Evolutionary conservation across 176 grass and related monocot species (phyloP), one percentile per base, ranked within the genome.

Genomic region (Zizania latifolia): DNA sequence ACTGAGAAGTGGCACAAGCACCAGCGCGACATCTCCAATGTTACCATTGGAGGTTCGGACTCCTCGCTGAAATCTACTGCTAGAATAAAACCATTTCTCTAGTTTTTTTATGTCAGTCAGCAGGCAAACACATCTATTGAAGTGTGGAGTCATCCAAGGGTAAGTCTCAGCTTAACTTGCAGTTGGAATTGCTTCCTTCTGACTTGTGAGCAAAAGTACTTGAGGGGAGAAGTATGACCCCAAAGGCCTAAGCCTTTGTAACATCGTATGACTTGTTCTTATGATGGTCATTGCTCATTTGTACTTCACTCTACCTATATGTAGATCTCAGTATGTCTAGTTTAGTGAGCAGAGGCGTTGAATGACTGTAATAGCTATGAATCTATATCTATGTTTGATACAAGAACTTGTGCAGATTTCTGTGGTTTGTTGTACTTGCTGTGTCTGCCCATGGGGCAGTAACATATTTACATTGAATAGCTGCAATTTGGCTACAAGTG

Each of bases 11-110:
- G 91, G 91, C 21, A 94, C 91, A 30, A 98, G 94, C 85, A 94
- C 94, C 28, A 98, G 89, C 44, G 89, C 88, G 0, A 85, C 94
- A 2, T 98, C 94, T 6, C 94, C 94, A 10, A 94, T 98, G 94
- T 73, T 98, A 35, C 89, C 86, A n/a, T 83, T 98, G 70, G 81
- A 98, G 71, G 95, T 90, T 29, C 85, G 92, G 1, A 94, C 82
- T 34, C 89, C 91, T 64, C 85, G 92, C 8, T 90, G 71, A 91
- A 68, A 77, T 32, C 32, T 1, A 16, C 24, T 19, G 1, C 31
- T 6, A 41, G 12, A 51, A 40, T 6, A 76, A 34, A 41, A 36
- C 10, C 2, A 4, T 2, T 39, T 46, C 3, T 72, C 16, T 68
- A 34, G 10, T 61, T 80, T 14, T 33, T 40, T 34, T 34, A 21